phyloP scores from a whole-genome alignment of 345 rosid genomes.

The Lumnitzera racemosa region DNA sequence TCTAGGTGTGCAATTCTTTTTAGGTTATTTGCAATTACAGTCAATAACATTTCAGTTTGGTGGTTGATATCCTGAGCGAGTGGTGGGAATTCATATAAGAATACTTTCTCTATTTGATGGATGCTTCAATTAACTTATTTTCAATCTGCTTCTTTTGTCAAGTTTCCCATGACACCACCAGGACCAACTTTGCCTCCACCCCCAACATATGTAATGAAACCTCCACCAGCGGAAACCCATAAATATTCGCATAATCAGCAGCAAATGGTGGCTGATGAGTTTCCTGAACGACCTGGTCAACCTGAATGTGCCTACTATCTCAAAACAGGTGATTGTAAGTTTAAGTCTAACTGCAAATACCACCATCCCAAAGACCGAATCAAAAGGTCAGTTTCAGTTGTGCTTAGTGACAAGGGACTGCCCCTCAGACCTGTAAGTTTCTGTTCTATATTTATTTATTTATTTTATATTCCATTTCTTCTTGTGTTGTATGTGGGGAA shows the following conservation, averaged over 20 bases:
- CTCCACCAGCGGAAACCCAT: slow-evolving; percentile 29
- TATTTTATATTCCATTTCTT: background rate
- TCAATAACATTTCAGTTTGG: too few species aligned
- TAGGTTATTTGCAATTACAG: too few species aligned
- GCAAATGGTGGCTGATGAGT: slow-evolving; percentile 53
- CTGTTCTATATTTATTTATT: background rate
- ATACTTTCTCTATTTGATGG: background rate
- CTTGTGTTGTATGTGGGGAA: background rate
- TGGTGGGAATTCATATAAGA: background rate
- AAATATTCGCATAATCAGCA: slow-evolving; percentile 40
- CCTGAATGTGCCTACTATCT: slow-evolving; percentile 77
- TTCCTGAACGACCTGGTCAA: slow-evolving; percentile 87
- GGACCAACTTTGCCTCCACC: slow-evolving; percentile 48
- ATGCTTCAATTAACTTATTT: slow-evolving; percentile 4
- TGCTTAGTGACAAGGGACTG: slow-evolving; percentile 80
- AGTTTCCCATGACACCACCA: slow-evolving; percentile 48
- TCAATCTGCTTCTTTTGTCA: slow-evolving; percentile 17
- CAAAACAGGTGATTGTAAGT: slow-evolving; percentile 90
- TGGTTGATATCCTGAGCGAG: background rate
- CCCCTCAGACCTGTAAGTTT: slow-evolving; percentile 93
- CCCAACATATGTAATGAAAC: slow-evolving; percentile 34
- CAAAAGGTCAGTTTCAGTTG: slow-evolving; percentile 37
- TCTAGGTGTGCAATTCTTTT: too few species aligned
- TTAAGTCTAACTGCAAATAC: slow-evolving; percentile 73
- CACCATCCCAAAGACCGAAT: slow-evolving; percentile 70